Percentiles rank a stretch among this genome's conserved stretches.
Conservation (phyloP, 352 stramenopile genomes). For the Globisporangium abappressorium region DNA sequence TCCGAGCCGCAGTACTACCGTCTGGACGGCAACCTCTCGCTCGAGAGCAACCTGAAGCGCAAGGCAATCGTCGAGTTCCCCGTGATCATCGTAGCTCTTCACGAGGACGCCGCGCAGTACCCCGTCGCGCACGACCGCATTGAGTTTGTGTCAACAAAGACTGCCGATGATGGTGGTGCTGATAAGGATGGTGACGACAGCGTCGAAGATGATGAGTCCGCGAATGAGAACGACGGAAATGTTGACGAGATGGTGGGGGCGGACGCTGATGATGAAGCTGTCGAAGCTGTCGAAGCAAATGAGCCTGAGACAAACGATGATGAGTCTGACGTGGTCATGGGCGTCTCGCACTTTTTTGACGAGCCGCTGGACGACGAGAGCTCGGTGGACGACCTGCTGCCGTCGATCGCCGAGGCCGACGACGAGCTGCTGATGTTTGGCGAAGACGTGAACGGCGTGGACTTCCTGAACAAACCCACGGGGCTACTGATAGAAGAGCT, state of each 20-base stretch:
- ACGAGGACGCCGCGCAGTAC: conserved; percentile 48
- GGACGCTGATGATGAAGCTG: neutral
- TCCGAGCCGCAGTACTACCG: conserved; percentile 72
- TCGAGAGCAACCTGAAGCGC: conserved; percentile 75
- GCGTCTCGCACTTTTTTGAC: conserved; percentile 4
- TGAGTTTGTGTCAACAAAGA: conserved; percentile 33
- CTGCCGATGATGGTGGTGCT: conserved; percentile 3
- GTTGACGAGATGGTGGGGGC: neutral
- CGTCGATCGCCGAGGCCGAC: conserved; percentile 20
- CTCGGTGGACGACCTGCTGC: conserved; percentile 17
- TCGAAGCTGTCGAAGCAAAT: neutral
- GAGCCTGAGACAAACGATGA: neutral
- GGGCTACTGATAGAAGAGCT: conserved; percentile 9
- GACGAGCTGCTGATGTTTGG: conserved; percentile 20
- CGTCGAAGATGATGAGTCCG: neutral
- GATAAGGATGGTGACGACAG: conserved; percentile 12
- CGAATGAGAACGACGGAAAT: neutral
- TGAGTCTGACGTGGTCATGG: neutral
- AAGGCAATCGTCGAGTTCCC: conserved; percentile 83
- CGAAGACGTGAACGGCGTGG: conserved; percentile 14
- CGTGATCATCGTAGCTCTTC: conserved; percentile 56
- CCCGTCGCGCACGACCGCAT: conserved; percentile 64
- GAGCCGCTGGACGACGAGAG: conserved; percentile 12
- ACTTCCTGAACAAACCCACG: conserved; percentile 10
- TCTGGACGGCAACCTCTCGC: conserved; percentile 50